Percentiles rank a stretch among this genome's conserved stretches.
phyloP scores from a whole-genome alignment of 2,329 filamentous ascomycete genomes.

The Paracamarosporium sp. region DNA sequence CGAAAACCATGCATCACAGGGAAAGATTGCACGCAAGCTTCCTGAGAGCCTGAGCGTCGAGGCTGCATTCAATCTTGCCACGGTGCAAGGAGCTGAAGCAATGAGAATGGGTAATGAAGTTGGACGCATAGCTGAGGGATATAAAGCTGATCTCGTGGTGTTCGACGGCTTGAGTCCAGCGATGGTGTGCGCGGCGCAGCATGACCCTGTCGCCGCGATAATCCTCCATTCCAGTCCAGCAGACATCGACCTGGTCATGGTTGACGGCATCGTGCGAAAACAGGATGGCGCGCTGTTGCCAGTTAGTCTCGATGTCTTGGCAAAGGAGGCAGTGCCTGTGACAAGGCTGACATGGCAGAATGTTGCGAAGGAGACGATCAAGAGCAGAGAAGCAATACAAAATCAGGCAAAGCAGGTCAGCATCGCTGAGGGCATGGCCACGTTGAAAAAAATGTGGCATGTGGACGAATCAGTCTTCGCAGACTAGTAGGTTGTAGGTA shows the following conservation, averaged over 20 bases:
- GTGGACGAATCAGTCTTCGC: too few species aligned
- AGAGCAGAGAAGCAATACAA: slow-evolving; percentile 36
- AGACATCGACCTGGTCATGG: slow-evolving; percentile 54
- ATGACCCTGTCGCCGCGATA: slow-evolving; percentile 53
- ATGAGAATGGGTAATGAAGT: slow-evolving; percentile 51
- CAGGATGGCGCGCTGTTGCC: slow-evolving; percentile 34
- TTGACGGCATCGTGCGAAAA: slow-evolving; percentile 53
- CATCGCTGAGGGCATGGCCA: slow-evolving; percentile 22
- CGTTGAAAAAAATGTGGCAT: slow-evolving; percentile 26
- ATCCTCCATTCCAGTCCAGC: slow-evolving; percentile 49
- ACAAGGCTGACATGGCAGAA: slow-evolving; percentile 36
- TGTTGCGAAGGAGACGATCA: slow-evolving; percentile 37
- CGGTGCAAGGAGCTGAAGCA: slow-evolving; percentile 56
- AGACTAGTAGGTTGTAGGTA: too few species aligned
- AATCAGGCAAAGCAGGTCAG: slow-evolving; percentile 39
- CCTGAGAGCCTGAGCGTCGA: slow-evolving; percentile 53
- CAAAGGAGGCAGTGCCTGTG: slow-evolving; percentile 12
- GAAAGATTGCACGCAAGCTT: slow-evolving; percentile 53
- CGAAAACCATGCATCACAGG: slow-evolving; percentile 51
- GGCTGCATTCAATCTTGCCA: slow-evolving; percentile 59
- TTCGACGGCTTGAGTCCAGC: too few species aligned
- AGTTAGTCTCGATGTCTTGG: slow-evolving; percentile 30
- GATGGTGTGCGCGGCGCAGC: slow-evolving; percentile 51
- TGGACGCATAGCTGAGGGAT: slow-evolving; percentile 55
- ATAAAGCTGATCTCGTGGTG: slow-evolving; percentile 57